A percentile compares a stretch with the other conserved stretches of the same genome.
Evolutionary conservation across 768 basidiomycete genomes (phyloP).

Genomic region (Boletellus emodensis): DNA sequence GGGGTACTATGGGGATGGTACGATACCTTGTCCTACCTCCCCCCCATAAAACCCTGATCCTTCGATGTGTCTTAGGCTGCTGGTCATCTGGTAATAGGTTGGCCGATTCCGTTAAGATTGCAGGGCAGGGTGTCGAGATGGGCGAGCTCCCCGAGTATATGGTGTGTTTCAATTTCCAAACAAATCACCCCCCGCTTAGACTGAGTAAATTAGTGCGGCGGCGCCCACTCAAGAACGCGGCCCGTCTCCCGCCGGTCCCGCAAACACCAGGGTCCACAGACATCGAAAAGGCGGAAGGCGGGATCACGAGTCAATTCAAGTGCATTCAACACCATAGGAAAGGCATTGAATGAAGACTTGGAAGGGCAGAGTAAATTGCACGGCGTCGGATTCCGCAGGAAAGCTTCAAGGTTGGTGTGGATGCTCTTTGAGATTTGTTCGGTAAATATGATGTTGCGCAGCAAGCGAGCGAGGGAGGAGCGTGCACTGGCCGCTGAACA

Average conservation of each 20-base stretch:
- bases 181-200: not conserved
- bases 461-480: conserved; percentile 77
- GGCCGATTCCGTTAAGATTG: conserved; percentile 55
- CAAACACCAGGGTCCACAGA: conserved; percentile 58
- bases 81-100: conserved; percentile 79
- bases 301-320: conserved; percentile 62
- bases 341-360: conserved; percentile 42
- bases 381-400: conserved; percentile 68
- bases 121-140: conserved; percentile 46
- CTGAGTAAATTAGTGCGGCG: conserved; percentile 59
- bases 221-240: conserved; percentile 62
- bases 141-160: conserved; percentile 76
- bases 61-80: conserved; percentile 49
- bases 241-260: conserved; percentile 46
- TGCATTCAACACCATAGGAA: conserved; percentile 59
- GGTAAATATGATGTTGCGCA: conserved; percentile 27
- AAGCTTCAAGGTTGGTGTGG: conserved; percentile 54
- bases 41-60: conserved; percentile 5
- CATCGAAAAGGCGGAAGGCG: conserved; percentile 64
- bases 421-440: not conserved
- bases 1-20: conserved; percentile 84
- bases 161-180: conserved; percentile 35
- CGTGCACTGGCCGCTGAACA: conserved; percentile 71
- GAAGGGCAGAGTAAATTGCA: conserved; percentile 35
- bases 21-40: conserved; percentile 1